Percentiles rank a stretch among this genome's conserved stretches.
phyloP scores from a whole-genome alignment of 768 basidiomycete species.

The Suillus luteus region DNA sequence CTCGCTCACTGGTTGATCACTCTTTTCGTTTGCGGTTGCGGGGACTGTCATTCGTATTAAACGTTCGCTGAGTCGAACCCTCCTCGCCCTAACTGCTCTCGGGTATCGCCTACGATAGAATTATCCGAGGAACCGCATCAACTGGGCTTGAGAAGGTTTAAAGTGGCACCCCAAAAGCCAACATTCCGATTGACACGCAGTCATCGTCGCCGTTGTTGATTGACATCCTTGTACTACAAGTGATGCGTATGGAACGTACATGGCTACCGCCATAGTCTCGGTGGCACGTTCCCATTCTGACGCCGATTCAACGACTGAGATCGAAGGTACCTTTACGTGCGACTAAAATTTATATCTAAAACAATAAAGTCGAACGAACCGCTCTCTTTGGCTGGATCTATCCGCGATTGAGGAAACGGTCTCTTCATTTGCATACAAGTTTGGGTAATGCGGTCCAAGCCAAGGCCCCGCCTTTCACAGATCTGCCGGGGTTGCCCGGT shows the following conservation, averaged over 20 bases:
- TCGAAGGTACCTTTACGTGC: not conserved
- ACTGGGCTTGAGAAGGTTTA: not conserved
- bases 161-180: too few species aligned
- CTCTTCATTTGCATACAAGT: not conserved
- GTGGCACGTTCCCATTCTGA: not conserved
- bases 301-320: not conserved
- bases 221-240: not conserved
- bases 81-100: not conserved
- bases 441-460: conserved; percentile 2
- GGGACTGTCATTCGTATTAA: not conserved
- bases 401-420: conserved; percentile 1
- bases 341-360: not conserved
- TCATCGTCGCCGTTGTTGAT: not conserved
- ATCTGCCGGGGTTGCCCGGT: not conserved
- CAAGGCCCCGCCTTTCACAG: conserved; percentile 3
- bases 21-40: not conserved
- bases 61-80: not conserved
- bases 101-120: not conserved
- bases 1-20: not conserved
- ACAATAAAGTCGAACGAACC: not conserved
- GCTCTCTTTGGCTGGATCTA: not conserved
- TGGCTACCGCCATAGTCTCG: not conserved
- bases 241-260: not conserved
- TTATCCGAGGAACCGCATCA: not conserved
- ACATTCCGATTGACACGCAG: not conserved